These are phyloP conservation scores for Auxenochlorella pyrenoidosa DNA, from an alignment of 139 green algal species.

Conservation along the genomic window DNA sequence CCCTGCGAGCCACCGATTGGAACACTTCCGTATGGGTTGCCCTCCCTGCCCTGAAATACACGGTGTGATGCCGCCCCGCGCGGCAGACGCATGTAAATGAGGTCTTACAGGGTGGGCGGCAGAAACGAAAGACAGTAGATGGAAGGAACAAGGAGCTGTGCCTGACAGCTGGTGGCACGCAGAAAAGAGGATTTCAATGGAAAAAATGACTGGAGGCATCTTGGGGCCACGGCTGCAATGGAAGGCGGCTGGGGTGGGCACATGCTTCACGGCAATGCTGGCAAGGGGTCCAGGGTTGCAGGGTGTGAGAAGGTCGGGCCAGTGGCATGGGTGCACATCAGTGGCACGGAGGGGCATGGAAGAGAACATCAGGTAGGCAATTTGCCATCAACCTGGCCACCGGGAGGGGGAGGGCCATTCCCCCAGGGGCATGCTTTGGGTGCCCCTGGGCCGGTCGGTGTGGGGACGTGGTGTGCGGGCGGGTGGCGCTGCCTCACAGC, in stretches of 20 bases:
- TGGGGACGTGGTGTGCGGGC: background rate
- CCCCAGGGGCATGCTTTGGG: too few species aligned
- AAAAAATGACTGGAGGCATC: background rate
- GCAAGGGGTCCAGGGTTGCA: too few species aligned
- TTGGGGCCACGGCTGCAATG: too few species aligned
- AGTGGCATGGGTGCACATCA: background rate
- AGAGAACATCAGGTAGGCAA: too few species aligned
- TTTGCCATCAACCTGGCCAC: too few species aligned
- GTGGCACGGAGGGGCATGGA: too few species aligned
- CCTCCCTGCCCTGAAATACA: background rate
- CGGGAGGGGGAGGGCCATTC: too few species aligned
- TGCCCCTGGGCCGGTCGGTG: too few species aligned
- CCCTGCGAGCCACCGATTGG: background rate
- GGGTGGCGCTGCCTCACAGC: background rate
- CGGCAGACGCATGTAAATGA: background rate
- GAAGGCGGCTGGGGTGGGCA: too few species aligned
- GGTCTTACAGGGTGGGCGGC: too few species aligned
- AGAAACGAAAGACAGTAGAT: background rate
- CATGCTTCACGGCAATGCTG: too few species aligned
- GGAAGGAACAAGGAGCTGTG: background rate
- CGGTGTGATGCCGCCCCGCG: background rate
- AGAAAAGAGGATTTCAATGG: background rate
- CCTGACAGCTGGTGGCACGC: background rate
- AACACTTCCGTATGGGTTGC: background rate
- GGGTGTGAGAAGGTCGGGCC: too few species aligned